phyloP scores from a whole-genome alignment of 2,329 filamentous ascomycete genomes.

The Ophiognomonia clavigignenti-juglandacearum region DNA sequence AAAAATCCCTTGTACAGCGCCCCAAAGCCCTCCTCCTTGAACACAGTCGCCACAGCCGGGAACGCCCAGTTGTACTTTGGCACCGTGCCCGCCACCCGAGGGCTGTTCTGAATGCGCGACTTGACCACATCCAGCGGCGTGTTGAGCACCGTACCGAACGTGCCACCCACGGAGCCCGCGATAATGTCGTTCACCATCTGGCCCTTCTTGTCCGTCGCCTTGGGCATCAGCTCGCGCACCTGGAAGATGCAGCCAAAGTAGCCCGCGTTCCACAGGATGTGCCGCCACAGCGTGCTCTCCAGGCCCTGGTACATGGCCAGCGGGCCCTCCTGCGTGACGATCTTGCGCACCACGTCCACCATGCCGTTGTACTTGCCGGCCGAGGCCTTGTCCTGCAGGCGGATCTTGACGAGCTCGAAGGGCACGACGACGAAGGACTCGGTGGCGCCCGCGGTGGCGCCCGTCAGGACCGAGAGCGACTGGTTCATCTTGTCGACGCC shows the following conservation, averaged over 20 bases:
- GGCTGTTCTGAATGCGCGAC: constrained; percentile 92
- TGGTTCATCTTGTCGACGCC: constrained; percentile 86
- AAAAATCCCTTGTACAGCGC: constrained; percentile 98
- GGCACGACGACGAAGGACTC: constrained; percentile 96
- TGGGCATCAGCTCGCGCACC: constrained; percentile 78
- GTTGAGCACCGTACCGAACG: constrained; percentile 80
- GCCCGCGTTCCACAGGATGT: constrained; percentile 76
- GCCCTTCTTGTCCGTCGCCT: constrained; percentile 70
- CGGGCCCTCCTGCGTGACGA: constrained; percentile 74
- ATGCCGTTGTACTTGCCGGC: constrained; percentile 83
- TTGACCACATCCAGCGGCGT: constrained; percentile 97
- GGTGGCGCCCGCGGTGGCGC: constrained; percentile 89
- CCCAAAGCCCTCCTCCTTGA: constrained; percentile 85
- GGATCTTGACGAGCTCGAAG: constrained; percentile 98
- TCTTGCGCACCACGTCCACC: constrained; percentile 76
- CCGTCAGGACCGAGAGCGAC: constrained; percentile 84
- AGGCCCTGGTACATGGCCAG: constrained; percentile 94
- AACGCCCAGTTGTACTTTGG: constrained; percentile 99
- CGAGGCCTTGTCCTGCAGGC: constrained; percentile 91
- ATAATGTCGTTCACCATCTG: constrained; percentile 86
- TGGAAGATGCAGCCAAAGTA: constrained; percentile 99
- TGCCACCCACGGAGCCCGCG: constrained; percentile 83
- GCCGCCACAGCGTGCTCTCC: constrained; percentile 94
- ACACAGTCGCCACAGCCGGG: constrained; percentile 78
- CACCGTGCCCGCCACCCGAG: constrained; percentile 71